phyloP scores from a whole-genome alignment of 2,329 filamentous ascomycete genomes.

The Claviceps maximensis region DNA sequence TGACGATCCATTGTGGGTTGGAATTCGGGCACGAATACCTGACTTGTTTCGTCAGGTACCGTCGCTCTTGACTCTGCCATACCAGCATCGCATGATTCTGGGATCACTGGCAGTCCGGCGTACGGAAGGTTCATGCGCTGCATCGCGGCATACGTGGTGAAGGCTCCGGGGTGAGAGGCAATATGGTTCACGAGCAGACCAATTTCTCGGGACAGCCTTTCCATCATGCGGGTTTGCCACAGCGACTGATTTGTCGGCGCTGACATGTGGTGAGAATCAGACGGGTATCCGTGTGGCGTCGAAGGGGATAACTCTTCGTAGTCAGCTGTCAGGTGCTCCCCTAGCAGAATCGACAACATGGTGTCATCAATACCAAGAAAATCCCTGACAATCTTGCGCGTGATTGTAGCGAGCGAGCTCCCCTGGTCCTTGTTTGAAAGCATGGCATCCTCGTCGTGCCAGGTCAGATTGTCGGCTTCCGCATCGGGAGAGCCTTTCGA shows the following conservation, averaged over 20 bases:
- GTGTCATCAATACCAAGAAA: slow-evolving; percentile 84
- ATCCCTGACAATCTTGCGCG: slow-evolving; percentile 74
- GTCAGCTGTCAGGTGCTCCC: slow-evolving; percentile 54
- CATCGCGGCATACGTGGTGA: slow-evolving; percentile 62
- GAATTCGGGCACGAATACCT: slow-evolving; percentile 25
- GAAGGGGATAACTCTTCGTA: slow-evolving; percentile 33
- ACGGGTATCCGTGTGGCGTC: slow-evolving; percentile 31
- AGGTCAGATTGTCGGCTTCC: slow-evolving; percentile 30
- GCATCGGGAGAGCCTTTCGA: slow-evolving; percentile 15
- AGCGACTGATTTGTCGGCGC: slow-evolving; percentile 26
- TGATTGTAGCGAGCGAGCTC: slow-evolving; percentile 68
- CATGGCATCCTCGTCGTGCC: slow-evolving; percentile 38
- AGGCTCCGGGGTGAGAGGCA: slow-evolving; percentile 70
- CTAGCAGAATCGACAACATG: slow-evolving; percentile 73
- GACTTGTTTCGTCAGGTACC: slow-evolving; percentile 11
- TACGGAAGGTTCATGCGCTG: slow-evolving; percentile 58
- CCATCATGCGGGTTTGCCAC: slow-evolving; percentile 70
- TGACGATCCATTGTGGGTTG: slow-evolving; percentile 31
- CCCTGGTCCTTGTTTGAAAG: slow-evolving; percentile 40
- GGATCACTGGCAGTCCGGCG: slow-evolving; percentile 58
- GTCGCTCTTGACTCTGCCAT: slow-evolving; percentile 15
- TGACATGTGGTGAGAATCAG: slow-evolving; percentile 16
- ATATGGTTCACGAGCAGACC: slow-evolving; percentile 73
- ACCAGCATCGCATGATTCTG: slow-evolving; percentile 32
- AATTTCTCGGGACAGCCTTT: slow-evolving; percentile 76